phyloP scores from a whole-genome alignment of 176 grass and related monocot species.

The Eremochloa ophiuroides region DNA sequence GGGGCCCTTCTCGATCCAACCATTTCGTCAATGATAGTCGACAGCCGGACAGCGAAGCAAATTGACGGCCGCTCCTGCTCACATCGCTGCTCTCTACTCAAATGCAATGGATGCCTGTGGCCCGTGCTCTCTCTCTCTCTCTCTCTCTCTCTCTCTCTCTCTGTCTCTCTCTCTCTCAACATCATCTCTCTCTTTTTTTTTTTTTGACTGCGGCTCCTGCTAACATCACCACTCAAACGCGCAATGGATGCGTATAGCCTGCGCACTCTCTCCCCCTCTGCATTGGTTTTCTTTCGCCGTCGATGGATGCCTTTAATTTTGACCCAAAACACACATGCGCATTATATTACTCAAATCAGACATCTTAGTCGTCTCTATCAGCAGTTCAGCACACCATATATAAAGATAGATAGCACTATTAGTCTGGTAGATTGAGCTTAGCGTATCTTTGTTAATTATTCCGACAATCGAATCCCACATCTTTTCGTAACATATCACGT shows the following conservation, averaged over 20 bases:
- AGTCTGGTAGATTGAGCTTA: neutral
- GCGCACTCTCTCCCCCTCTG: too few relatives aligned
- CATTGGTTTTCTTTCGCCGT: too few relatives aligned
- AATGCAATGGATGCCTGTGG: neutral
- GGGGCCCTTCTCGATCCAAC: neutral
- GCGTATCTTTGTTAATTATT: conserved; percentile 2
- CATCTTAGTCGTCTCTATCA: neutral
- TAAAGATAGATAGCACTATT: neutral
- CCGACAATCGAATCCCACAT: neutral
- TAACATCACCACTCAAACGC: too few relatives aligned
- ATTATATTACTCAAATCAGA: neutral
- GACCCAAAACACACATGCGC: too few relatives aligned
- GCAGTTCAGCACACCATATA: neutral
- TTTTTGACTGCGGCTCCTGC: too few relatives aligned
- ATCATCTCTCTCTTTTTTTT: too few relatives aligned
- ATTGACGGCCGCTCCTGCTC: neutral
- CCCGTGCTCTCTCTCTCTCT: neutral
- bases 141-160: neutral
- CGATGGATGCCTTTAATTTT: too few relatives aligned
- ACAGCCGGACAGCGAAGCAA: conserved; percentile 1
- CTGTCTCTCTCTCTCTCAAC: too few relatives aligned
- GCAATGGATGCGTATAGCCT: too few relatives aligned
- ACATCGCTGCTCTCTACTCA: neutral
- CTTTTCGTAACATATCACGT: neutral
- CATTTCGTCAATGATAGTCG: conserved; percentile 42